Evolutionary conservation across 495 filamentous ascomycete species (phyloP).

Genomic region (Cercophora sp.): DNA sequence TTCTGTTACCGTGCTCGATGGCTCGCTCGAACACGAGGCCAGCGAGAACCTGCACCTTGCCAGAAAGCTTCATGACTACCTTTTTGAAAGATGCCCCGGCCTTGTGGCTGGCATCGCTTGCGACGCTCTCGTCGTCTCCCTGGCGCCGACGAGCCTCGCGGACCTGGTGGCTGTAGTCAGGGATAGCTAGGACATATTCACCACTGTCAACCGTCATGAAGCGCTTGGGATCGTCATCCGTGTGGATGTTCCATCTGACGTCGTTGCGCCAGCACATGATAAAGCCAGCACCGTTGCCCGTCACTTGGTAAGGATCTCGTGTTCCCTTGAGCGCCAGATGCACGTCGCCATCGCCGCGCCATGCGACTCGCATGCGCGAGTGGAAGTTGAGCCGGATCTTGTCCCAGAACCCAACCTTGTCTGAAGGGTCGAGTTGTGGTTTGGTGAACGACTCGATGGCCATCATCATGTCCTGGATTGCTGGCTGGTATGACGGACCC

Average conservation of each 20-base stretch:
- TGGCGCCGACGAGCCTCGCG: constrained; percentile 57
- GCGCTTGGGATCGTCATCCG: constrained; percentile 76
- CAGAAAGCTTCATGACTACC: constrained; percentile 96
- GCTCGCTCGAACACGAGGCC: constrained; percentile 91
- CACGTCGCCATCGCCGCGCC: constrained; percentile 94
- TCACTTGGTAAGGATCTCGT: constrained; percentile 90
- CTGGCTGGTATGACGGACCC: constrained; percentile 95
- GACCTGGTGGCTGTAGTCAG: constrained; percentile 87
- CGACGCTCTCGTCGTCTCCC: constrained; percentile 59
- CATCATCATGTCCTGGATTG: constrained; percentile 99
- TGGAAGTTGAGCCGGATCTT: constrained; percentile 95
- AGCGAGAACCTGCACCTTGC: constrained; percentile 84
- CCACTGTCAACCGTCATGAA: constrained; percentile 96
- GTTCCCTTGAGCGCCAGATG: constrained; percentile 91
- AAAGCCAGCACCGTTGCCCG: constrained; percentile 88
- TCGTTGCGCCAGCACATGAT: constrained; percentile 97
- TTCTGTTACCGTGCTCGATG: constrained; percentile 57
- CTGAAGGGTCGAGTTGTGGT: constrained; percentile 86
- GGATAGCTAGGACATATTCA: constrained; percentile 89
- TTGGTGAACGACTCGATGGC: constrained; percentile 97
- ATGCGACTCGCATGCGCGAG: constrained; percentile 81
- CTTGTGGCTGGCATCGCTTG: constrained; percentile 62
- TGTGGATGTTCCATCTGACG: constrained; percentile 78
- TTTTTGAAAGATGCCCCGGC: constrained; percentile 86
- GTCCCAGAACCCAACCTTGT: constrained; percentile 96